These are phyloP conservation scores for Lentinula sp. DNA, from an alignment of 768 basidiomycete species.

Conservation along the genomic window DNA sequence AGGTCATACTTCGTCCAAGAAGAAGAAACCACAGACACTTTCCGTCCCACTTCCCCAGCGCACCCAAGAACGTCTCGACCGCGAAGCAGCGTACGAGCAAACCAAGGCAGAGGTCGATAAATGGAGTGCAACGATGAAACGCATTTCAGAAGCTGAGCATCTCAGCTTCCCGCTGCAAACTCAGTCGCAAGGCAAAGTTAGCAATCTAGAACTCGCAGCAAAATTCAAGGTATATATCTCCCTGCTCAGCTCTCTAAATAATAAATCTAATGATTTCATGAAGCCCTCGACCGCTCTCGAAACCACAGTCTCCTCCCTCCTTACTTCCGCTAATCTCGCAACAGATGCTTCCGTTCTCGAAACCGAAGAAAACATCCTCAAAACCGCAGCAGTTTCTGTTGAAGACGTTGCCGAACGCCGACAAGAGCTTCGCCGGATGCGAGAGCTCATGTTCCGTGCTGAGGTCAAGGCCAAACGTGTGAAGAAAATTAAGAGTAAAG, in stretches of 20 bases:
- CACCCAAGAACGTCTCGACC: slow-evolving; percentile 83
- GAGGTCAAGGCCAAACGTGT: slow-evolving; percentile 87
- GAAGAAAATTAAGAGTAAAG: slow-evolving; percentile 94
- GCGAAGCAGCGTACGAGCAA: slow-evolving; percentile 91
- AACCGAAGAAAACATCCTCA: slow-evolving; percentile 67
- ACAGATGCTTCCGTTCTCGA: slow-evolving; percentile 35
- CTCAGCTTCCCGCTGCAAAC: slow-evolving; percentile 82
- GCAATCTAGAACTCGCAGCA: slow-evolving; percentile 70
- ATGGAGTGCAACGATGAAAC: slow-evolving; percentile 90
- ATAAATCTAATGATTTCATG: neutral
- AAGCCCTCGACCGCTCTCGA: slow-evolving; percentile 85
- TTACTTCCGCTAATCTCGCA: slow-evolving; percentile 75
- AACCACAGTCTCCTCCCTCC: slow-evolving; percentile 72
- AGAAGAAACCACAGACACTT: slow-evolving; percentile 52
- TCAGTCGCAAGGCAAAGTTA: slow-evolving; percentile 44
- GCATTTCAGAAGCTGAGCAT: slow-evolving; percentile 87
- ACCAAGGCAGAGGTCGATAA: slow-evolving; percentile 91
- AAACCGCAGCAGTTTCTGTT: slow-evolving; percentile 73
- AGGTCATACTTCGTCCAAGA: slow-evolving; percentile 35
- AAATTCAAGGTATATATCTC: slow-evolving; percentile 67
- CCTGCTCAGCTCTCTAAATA: neutral
- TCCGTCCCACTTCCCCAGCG: slow-evolving; percentile 83
- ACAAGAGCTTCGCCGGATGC: slow-evolving; percentile 77
- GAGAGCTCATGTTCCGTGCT: slow-evolving; percentile 90
- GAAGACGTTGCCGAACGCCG: slow-evolving; percentile 85